These are phyloP conservation scores for Daldinia grandis DNA, from an alignment of 495 filamentous ascomycete species.

Conservation along the genomic window DNA sequence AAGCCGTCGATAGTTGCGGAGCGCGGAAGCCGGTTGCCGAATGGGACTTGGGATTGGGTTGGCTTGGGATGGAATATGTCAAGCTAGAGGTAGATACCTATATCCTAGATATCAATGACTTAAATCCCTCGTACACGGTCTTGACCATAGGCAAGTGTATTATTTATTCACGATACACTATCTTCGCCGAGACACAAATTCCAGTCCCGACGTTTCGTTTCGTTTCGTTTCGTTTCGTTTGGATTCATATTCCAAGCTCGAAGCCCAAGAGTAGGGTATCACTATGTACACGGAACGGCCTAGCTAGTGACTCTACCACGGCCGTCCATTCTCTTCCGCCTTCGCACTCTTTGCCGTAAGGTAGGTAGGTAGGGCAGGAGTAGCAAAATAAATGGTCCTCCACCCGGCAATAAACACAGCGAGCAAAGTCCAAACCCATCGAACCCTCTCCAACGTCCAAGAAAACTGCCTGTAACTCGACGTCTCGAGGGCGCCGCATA, in stretches of 20 bases:
- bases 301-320: conserved; percentile 8
- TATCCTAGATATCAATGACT: no score
- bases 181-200: no score
- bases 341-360: not conserved
- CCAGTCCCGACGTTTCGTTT: not conserved
- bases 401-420: not conserved
- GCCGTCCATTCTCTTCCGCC: not conserved
- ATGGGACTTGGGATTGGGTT: not conserved
- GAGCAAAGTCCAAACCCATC: not conserved
- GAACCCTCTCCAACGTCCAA: not conserved
- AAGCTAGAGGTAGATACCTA: not conserved
- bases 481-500: not conserved
- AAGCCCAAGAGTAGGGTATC: conserved; percentile 30
- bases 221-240: not conserved
- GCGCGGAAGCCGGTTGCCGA: not conserved
- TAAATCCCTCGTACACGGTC: no score
- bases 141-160: no score
- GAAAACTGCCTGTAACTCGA: not conserved
- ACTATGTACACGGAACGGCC: conserved; percentile 25
- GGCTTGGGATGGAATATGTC: not conserved
- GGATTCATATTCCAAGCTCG: not conserved
- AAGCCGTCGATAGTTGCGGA: not conserved
- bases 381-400: not conserved
- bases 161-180: not conserved
- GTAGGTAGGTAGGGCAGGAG: not conserved